A percentile compares a stretch with the other conserved stretches of the same genome.
Conservation (phyloP, 2,329 filamentous ascomycete genomes). For the Penicillium janthinellum region DNA sequence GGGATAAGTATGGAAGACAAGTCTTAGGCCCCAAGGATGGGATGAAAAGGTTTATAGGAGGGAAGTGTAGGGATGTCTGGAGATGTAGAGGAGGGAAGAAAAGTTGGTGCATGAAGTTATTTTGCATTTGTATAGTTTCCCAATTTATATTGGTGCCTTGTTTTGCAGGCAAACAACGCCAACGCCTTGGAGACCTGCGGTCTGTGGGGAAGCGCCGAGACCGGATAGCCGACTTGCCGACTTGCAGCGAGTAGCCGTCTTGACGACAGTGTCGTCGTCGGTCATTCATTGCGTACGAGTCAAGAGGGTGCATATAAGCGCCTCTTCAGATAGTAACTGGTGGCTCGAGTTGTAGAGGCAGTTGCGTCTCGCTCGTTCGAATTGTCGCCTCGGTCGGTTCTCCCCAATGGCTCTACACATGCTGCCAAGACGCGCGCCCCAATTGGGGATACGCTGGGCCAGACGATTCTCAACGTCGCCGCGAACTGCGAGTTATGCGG, state of each 20-base stretch:
- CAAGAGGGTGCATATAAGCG: neutral
- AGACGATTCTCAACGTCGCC: conserved; percentile 38
- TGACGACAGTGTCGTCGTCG: neutral
- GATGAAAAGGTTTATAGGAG: neutral
- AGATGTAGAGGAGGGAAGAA: neutral
- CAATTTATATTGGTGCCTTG: neutral
- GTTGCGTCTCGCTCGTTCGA: neutral
- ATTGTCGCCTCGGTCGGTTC: neutral
- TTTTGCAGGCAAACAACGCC: neutral
- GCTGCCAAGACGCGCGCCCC: conserved; percentile 26
- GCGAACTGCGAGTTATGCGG: conserved; percentile 50
- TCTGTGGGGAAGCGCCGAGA: conserved; percentile 22
- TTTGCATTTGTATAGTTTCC: neutral
- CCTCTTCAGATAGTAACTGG: neutral
- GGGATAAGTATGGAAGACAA: neutral
- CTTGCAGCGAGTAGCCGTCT: conserved; percentile 17
- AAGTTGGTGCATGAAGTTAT: neutral
- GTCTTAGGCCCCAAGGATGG: neutral
- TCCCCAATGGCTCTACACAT: conserved; percentile 24
- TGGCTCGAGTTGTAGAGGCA: neutral
- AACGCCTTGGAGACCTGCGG: neutral
- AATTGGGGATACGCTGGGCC: conserved; percentile 7
- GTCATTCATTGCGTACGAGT: neutral
- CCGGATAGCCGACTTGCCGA: conserved; percentile 21
- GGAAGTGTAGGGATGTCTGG: neutral